Base-by-base conservation (phyloP, 2,329 filamentous ascomycete species). In the Penicillium decumbens region DNA sequence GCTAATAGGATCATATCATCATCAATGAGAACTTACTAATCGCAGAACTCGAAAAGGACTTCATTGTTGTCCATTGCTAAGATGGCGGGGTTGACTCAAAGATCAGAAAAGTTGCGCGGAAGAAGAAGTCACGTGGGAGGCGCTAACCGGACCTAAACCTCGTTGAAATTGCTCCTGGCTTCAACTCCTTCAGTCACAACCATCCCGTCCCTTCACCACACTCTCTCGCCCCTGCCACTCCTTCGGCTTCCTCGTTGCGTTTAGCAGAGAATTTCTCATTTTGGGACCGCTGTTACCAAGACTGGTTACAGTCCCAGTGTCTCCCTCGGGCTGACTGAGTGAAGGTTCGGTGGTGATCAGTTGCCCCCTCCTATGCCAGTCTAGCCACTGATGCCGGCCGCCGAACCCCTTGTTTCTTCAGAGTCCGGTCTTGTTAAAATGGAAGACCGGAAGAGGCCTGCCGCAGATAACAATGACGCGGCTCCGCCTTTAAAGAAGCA, bases 361-460 rank as follows among this genome's bases (percentile, higher is more conserved):
- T 55, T 62, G 56, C 56, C 52, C 58, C 56, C 45, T 53, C 48
- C 58, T 59, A 70, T 65, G 67, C 65, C 67, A 71, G 65, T 72
- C 71, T 74, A 73, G 75, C 76, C 80, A 85, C 87, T 89, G 81
- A 95, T 95, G 89, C 85, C 85, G 85, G 82, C 88, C 81, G 84
- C 88, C 77, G 86, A 88, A 76, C 79, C 80, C 71, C 81, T 85
- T 73, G 80, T 85, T 79, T 82, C 84, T 81, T 83, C 87, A 79
- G 86, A 89, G 77, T 73, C 80, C 72, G 84, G 84, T 80, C 80
- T 88, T 76, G 79, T 84, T 63, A 95, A 93, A 82, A 98, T 97
- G 92, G 93, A 98, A 81, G 93, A 97, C 79, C 89, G 93, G 82
- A 98, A 98, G 82, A 85, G 93, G 82, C 87, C 90, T 68, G 88